These are phyloP conservation scores for Taiozyma sp. DNA, from an alignment of 1,139 yeast species.

Conservation along the genomic window DNA sequence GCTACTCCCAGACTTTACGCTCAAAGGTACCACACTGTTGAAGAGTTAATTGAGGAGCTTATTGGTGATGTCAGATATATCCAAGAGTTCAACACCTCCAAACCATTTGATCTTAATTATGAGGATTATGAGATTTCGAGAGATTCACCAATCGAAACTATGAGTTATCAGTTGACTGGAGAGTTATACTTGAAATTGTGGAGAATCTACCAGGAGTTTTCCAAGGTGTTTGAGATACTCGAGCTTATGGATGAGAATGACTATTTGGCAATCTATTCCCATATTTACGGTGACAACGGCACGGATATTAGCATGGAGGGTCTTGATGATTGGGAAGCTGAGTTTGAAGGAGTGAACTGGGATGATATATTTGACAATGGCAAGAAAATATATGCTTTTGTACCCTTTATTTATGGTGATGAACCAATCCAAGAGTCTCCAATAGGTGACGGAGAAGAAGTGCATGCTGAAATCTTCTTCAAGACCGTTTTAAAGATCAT, in stretches of 20 bases:
- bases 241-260: conserved; percentile 5
- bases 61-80: conserved; percentile 5
- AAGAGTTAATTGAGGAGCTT: conserved; percentile 1
- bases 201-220: conserved; percentile 4
- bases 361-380: background rate
- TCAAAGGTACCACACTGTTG: conserved; percentile 1
- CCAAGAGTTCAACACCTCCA: conserved; percentile 3
- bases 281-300: conserved; percentile 4
- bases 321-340: background rate
- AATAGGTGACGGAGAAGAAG: background rate
- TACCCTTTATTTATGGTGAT: conserved; percentile 8
- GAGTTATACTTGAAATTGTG: conserved; percentile 5
- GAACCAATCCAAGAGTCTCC: background rate
- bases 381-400: background rate
- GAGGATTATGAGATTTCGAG: conserved; percentile 5
- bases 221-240: conserved; percentile 3
- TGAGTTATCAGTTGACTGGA: conserved; percentile 4
- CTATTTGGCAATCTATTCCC: conserved; percentile 8
- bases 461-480: conserved; percentile 4
- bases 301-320: background rate
- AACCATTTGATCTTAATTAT: conserved; percentile 4
- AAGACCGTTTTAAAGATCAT: conserved; percentile 4
- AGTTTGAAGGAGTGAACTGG: conserved; percentile 1
- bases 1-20: conserved; percentile 2
- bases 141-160: background rate